Evolutionary conservation across 1,284 basidiomycete species (phyloP), one percentile per base, ranked within the genome.

Genomic region (Cryptococcus deneoformans): DNA sequence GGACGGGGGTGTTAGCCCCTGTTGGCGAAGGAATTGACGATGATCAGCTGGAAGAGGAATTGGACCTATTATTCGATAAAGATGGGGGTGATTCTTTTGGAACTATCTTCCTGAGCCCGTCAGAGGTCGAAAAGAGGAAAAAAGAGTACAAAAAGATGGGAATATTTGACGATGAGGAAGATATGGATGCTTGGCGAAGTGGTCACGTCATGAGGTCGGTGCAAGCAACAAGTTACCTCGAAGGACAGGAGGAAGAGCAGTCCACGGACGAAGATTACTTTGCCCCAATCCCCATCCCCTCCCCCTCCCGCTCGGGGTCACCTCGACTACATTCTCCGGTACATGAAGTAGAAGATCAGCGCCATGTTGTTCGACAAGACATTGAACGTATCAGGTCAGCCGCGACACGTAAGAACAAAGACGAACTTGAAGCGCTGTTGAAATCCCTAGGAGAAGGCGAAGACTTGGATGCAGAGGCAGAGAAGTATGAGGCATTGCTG

Each of bases 1-100:
- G 34, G 10, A 14, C 6, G 8, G 8, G 8, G 8, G 35, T 46
- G 11, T n/a, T 47, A 8, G 46, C 29, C 14, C 50, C 47, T 24
- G 44, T 50, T 6, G 50, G 51, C 12, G n/a, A 20, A 20, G 9
- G 10, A 11, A 48, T 56, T 36, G 53, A 55, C n/a, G 34, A 36
- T 3, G 14, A 35, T 6, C 48, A 52, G 44, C 39, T 52, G 6
- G 56, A 61, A 6, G 29, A 51, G 36, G 60, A 62, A 24, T 34
- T 59, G n/a, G 20, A 42, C 8, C 16, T 56, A 6, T 48, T 62
- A 7, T 62, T 57, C 24, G n/a, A 6, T 16, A 35, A 16, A 37
- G 24, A 37, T 20, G 10, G 37, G 8, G n/a, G 6, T 14, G 50
- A 57, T 5, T 35, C 1, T 14, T 34, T 37, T 6, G 50, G 49